Evolutionary conservation across 73 alveolate genomes (phyloP).

Genomic region (Effrenium voratum): DNA sequence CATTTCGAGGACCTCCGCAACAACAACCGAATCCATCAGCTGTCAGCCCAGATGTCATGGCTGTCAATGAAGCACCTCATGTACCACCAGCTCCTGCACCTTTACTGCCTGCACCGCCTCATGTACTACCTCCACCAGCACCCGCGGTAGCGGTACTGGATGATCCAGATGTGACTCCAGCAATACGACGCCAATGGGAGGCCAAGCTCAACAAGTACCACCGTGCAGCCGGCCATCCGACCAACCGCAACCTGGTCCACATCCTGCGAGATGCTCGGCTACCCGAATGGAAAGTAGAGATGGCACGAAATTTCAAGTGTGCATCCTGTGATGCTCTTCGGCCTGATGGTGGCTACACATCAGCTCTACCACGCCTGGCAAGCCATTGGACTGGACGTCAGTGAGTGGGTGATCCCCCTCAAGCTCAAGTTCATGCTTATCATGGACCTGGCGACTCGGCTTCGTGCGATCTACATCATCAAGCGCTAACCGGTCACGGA

Average conservation of each 20-base stretch:
- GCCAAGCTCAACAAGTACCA: background rate
- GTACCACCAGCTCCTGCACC: no score
- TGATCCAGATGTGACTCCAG: no score
- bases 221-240: background rate
- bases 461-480: background rate
- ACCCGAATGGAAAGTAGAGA: background rate
- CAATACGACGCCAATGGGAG: background rate
- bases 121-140: no score
- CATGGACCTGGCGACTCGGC: conserved; percentile 5
- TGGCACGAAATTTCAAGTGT: background rate
- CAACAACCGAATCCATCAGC: no score
- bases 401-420: background rate
- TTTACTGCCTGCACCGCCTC: no score
- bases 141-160: no score
- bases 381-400: background rate
- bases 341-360: conserved; percentile 7
- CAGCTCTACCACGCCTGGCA: background rate
- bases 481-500: background rate
- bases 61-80: no score
- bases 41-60: no score
- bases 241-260: background rate
- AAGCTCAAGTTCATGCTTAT: background rate
- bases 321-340: background rate
- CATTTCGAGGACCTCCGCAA: no score
- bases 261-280: background rate